A percentile compares a stretch with the other conserved stretches of the same genome.
Evolutionary conservation across 2,329 filamentous ascomycete species (phyloP).

Genomic region (Penicillium hesseltinei): DNA sequence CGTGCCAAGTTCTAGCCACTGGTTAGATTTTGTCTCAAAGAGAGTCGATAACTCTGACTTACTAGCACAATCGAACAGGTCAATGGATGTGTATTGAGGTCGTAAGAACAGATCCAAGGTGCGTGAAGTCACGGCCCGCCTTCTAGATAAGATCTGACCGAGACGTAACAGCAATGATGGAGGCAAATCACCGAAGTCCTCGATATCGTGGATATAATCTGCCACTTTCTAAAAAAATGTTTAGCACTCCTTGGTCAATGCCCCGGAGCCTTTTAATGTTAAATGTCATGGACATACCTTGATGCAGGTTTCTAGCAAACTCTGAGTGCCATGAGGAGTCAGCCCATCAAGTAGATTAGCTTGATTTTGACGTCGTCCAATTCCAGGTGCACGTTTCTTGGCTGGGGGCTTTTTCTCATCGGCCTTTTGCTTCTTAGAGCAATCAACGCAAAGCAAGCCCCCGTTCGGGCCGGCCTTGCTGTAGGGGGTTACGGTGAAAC

Average conservation of each 20-base stretch:
- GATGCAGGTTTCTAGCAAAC: slow-evolving; percentile 57
- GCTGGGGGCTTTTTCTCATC: slow-evolving; percentile 58
- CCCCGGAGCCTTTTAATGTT: background rate
- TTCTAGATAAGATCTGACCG: slow-evolving; percentile 64
- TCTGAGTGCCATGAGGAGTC: slow-evolving; percentile 43
- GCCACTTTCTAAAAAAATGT: slow-evolving; percentile 52
- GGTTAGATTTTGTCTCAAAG: slow-evolving; percentile 6
- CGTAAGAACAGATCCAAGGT: slow-evolving; percentile 49
- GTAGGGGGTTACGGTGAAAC: slow-evolving; percentile 91
- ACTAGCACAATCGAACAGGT: slow-evolving; percentile 62
- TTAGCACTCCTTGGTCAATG: slow-evolving; percentile 17
- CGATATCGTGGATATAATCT: slow-evolving; percentile 61
- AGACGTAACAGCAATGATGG: slow-evolving; percentile 56
- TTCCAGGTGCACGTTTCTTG: slow-evolving; percentile 55
- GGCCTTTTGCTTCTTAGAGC: slow-evolving; percentile 71
- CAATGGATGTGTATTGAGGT: slow-evolving; percentile 55
- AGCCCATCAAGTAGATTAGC: slow-evolving; percentile 80
- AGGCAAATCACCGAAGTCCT: slow-evolving; percentile 64
- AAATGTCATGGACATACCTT: slow-evolving; percentile 39
- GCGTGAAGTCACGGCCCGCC: slow-evolving; percentile 54
- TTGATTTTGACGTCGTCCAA: slow-evolving; percentile 70
- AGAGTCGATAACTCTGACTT: slow-evolving; percentile 25
- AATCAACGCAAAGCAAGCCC: slow-evolving; percentile 79
- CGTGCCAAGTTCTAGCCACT: slow-evolving; percentile 61
- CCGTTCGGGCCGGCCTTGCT: slow-evolving; percentile 78